phyloP scores from a whole-genome alignment of 208 protist species.

The Histomonas meleagridis region DNA sequence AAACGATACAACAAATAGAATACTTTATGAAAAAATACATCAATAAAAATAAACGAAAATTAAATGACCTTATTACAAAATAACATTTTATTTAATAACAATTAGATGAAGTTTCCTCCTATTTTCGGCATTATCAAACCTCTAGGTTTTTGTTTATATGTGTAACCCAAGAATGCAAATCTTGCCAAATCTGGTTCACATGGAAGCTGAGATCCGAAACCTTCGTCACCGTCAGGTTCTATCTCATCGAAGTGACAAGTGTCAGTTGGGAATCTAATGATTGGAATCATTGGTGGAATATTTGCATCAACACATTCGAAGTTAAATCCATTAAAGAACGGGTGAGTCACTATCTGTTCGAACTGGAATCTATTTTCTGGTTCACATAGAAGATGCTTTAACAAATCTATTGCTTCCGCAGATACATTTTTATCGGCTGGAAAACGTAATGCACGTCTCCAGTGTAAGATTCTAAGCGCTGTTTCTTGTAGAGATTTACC shows the following conservation, averaged over 20 bases:
- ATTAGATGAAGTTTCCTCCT: no score
- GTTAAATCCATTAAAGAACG: constrained; percentile 22
- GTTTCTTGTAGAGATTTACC: constrained; percentile 55
- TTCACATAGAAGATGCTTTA: not conserved
- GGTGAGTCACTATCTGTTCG: constrained; percentile 8
- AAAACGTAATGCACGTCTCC: constrained; percentile 44
- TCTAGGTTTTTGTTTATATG: not conserved
- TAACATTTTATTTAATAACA: no score
- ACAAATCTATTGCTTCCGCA: not conserved
- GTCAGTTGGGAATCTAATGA: not conserved
- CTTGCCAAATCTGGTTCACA: not conserved
- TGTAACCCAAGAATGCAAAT: not conserved
- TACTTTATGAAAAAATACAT: no score
- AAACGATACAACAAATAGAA: no score
- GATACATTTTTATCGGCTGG: not conserved
- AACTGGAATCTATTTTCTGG: not conserved
- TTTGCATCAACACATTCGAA: not conserved
- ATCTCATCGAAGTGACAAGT: not conserved
- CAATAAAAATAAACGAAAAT: no score
- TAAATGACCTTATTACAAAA: no score
- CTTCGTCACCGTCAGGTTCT: not conserved
- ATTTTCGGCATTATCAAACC: no score
- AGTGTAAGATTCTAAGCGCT: constrained; percentile 62
- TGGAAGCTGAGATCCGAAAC: not conserved
- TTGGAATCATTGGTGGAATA: constrained; percentile 6